These are phyloP conservation scores for Ilyonectria destructans DNA, from an alignment of 2,329 filamentous ascomycete genomes.

Conservation along the genomic window DNA sequence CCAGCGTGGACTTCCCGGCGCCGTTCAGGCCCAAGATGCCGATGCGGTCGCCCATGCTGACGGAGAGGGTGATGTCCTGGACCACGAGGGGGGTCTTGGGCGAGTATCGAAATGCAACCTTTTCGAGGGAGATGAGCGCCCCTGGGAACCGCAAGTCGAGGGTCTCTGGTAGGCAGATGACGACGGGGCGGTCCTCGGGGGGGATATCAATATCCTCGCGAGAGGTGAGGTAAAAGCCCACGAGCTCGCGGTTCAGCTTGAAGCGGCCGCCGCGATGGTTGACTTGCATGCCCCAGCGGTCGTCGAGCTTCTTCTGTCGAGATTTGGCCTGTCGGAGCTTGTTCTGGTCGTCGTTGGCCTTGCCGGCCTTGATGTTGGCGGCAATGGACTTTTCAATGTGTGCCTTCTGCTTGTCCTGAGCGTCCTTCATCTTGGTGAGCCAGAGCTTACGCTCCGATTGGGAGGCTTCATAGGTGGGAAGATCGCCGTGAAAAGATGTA, in stretches of 20 bases:
- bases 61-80: slow-evolving; percentile 76
- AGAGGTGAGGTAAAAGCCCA: slow-evolving; percentile 71
- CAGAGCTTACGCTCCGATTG: slow-evolving; percentile 78
- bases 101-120: slow-evolving; percentile 77
- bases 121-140: slow-evolving; percentile 80
- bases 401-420: slow-evolving; percentile 84
- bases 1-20: slow-evolving; percentile 84
- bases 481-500: slow-evolving; percentile 82
- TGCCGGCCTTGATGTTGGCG: slow-evolving; percentile 82
- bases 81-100: slow-evolving; percentile 62
- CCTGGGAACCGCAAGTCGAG: slow-evolving; percentile 83
- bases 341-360: slow-evolving; percentile 85
- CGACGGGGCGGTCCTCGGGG: slow-evolving; percentile 71
- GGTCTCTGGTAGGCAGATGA: slow-evolving; percentile 74
- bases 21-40: slow-evolving; percentile 87
- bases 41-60: slow-evolving; percentile 82
- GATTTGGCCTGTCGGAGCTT: slow-evolving; percentile 90
- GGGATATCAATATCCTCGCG: slow-evolving; percentile 83
- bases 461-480: slow-evolving; percentile 80
- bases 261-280: slow-evolving; percentile 81
- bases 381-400: slow-evolving; percentile 86
- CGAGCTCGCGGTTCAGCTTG: slow-evolving; percentile 84
- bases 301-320: slow-evolving; percentile 87
- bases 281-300: slow-evolving; percentile 84
- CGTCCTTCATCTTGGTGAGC: slow-evolving; percentile 83